Base-by-base conservation (phyloP, 805 yeast genomes). In the Spathaspora arborariae region DNA sequence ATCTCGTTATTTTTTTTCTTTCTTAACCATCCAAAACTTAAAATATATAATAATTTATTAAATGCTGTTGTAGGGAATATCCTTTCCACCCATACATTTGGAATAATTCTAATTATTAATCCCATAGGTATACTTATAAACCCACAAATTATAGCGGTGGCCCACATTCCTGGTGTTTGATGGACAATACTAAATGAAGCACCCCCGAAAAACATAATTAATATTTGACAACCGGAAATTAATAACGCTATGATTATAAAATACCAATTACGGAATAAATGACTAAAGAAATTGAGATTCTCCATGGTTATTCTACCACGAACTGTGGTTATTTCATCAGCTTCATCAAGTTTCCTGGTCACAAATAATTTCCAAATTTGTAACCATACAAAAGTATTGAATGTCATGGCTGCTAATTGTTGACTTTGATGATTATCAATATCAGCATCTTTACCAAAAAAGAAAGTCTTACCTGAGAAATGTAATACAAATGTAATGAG, bases 141-240 rank as follows among this genome's bases (percentile, higher is more conserved):
- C 24, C 98, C 98, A 68, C 95, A 81, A 21, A 86, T 58, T 4
- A 92, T 66, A 0, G 98, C 94, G 2, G 89, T 82, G 1, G 79
- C 94, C 99, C 99, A 95, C 86, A 84, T 82, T 1, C 81, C 81
- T 6, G 86, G 85, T 0, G 96, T 85, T 66, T 87, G 95, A 51
- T 84, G 76, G 2, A 80, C 80, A 53, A 91, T 76, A 6, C 91
- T 81, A 67, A 94, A 94, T 0, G 99, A 97, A 37, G 92, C 87
- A 46, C 99, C 99, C 45, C 99, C 99, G 52, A 88, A 92, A 67
- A 83, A 87, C 98, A 94, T 94, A 56, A 94, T 92, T 45, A 92
- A 65, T 2, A 90, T 72, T 70, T 94, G 99, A 67, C 82, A 80
- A 4, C 86, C 91, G 24, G 84, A 94, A 64, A 94, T 90, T 41